Evolutionary conservation across 2,329 filamentous ascomycete species (phyloP).

Genomic region (Calonectria multiphialidica): DNA sequence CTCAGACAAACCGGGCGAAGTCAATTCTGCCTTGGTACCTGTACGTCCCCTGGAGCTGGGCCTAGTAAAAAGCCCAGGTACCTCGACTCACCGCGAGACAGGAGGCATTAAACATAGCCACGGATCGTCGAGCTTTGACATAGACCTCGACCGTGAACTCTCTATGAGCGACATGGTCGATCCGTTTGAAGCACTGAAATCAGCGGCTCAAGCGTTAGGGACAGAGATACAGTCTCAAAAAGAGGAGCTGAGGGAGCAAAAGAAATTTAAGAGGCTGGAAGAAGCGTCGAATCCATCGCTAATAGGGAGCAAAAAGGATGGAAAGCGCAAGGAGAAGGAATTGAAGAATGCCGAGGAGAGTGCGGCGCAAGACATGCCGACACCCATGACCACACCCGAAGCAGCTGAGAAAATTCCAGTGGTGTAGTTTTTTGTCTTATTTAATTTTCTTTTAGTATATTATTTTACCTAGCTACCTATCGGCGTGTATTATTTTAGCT

Average conservation of each 20-base stretch:
- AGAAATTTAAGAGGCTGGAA: not conserved
- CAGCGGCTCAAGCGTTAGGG: not conserved
- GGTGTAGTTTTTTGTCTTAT: no score
- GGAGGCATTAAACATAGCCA: no score
- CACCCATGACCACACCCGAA: no score
- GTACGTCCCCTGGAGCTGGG: no score
- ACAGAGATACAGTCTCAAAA: not conserved
- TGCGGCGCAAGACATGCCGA: no score
- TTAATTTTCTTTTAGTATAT: no score
- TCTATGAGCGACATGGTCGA: not conserved
- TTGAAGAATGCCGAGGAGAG: not conserved
- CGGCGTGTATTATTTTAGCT: no score
- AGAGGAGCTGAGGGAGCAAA: not conserved
- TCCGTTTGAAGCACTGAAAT: not conserved
- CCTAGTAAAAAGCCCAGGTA: not conserved
- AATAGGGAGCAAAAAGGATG: not conserved
- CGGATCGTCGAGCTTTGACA: not conserved
- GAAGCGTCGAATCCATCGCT: not conserved
- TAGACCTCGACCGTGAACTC: not conserved
- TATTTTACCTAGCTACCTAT: no score
- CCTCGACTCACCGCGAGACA: not conserved
- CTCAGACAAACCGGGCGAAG: not conserved
- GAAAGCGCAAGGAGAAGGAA: not conserved
- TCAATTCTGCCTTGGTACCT: no score
- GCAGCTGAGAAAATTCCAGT: no score